These are phyloP conservation scores for Rhizopus delemar DNA, from an alignment of 371 early-diverging fungal species.

Conservation along the genomic window DNA sequence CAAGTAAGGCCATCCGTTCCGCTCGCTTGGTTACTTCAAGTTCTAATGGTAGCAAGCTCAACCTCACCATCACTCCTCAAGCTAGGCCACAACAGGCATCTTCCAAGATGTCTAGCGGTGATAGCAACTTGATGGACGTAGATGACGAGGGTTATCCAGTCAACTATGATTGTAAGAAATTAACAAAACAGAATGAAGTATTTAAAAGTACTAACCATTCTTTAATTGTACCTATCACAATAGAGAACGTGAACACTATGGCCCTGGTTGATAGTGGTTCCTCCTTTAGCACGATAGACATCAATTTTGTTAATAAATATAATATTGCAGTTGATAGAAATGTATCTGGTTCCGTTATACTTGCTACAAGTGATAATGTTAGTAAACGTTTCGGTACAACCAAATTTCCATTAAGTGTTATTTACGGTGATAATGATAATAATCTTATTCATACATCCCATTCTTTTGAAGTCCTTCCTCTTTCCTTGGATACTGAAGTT, in stretches of 20 bases:
- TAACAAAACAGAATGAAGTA: not conserved
- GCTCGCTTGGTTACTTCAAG: no score
- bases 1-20: no score
- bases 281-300: conserved; percentile 1
- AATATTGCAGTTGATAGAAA: no score
- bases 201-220: not conserved
- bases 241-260: conserved; percentile 6
- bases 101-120: not conserved
- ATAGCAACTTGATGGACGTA: not conserved
- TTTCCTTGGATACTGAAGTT: not conserved
- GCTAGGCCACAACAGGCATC: not conserved
- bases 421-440: not conserved
- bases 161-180: conserved; percentile 8
- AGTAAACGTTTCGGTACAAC: not conserved
- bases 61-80: no score
- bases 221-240: conserved; percentile 2
- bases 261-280: conserved; percentile 10
- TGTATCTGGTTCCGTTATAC: not conserved
- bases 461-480: not conserved
- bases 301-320: not conserved
- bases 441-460: not conserved
- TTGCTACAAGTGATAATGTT: not conserved
- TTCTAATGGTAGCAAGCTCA: no score
- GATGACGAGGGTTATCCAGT: not conserved
- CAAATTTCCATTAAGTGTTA: not conserved